Base-by-base conservation (phyloP, 805 yeast genomes). In the Pichia exigua region DNA sequence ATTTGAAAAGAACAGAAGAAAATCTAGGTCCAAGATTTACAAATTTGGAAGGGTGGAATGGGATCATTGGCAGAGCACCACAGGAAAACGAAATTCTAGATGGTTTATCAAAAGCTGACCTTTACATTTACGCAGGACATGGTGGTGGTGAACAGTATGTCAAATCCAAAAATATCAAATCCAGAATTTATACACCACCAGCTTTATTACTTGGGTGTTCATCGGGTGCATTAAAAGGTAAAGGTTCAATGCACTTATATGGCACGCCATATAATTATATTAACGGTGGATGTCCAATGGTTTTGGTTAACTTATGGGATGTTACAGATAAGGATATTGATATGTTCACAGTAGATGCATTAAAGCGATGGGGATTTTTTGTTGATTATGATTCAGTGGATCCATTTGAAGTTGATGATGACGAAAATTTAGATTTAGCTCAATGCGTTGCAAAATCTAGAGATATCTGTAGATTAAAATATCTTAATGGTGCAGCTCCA, bases 281-380 rank as follows among this genome's bases (percentile, higher is more conserved):
- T 27, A 70, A 78, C 11, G 94, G 90, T 22, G 95, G 96, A 0
- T 79, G 88, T 46, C 94, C 96, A 0, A 75, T 86, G 81, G 75
- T 89, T 1, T 69, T 94, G 39, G 97, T 88, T 0, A 89, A 88
- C 60, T 67, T 94, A 51, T 94, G 99, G 99, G 97, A 90, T 65
- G 97, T 94, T 5, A 94, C 98, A 0, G 98, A 94, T 66, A 90
- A 87, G 58, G 99, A 94, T 65, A 87, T 89, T 47, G 98, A 94
- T 66, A 76, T 74, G 59, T 89, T 91, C 59, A 84, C 88, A 24
- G 54, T 75, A 11, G 70, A 77, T 2, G 64, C 87, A 40, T 76
- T 94, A 57, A 74, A 75, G 2, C 71, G 73, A 54, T 84, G 94
- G 83, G 94, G 94, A 0, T 63, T 87, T 15, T 62, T 75, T 44